A percentile compares a stretch with the other conserved stretches of the same genome.
Evolutionary conservation across 2,329 filamentous ascomycete genomes (phyloP).

Genomic region (Curvularia verruculosa): DNA sequence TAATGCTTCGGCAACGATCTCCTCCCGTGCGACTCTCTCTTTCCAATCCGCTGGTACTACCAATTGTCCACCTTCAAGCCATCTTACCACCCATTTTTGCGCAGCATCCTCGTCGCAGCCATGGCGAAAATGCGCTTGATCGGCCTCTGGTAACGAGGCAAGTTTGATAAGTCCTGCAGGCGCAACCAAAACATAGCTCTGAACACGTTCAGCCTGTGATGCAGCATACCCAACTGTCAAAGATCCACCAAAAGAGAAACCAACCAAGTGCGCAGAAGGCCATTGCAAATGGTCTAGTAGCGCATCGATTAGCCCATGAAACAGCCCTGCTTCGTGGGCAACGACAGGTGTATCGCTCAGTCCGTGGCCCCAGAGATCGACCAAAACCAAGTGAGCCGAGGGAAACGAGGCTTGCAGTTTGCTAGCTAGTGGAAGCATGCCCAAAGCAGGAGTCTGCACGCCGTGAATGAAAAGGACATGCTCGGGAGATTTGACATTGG

Average conservation of each 20-base stretch:
- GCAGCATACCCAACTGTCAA: slow-evolving; percentile 50
- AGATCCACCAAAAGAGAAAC: slow-evolving; percentile 59
- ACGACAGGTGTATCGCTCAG: slow-evolving; percentile 56
- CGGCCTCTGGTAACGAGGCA: slow-evolving; percentile 31
- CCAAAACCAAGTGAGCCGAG: slow-evolving; percentile 49
- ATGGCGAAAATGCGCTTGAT: slow-evolving; percentile 26
- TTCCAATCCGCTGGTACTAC: slow-evolving; percentile 55
- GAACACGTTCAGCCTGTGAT: slow-evolving; percentile 35
- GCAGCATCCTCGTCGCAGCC: slow-evolving; percentile 45
- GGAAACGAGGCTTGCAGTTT: slow-evolving; percentile 48
- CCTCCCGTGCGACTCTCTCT: slow-evolving; percentile 49
- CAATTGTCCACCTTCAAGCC: slow-evolving; percentile 54
- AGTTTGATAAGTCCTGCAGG: slow-evolving; percentile 54
- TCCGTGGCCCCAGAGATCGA: slow-evolving; percentile 63
- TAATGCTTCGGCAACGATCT: slow-evolving; percentile 57
- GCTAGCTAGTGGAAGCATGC: slow-evolving; percentile 53
- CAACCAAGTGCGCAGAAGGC: slow-evolving; percentile 54
- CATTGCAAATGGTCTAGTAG: slow-evolving; percentile 53
- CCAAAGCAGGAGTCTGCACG: slow-evolving; percentile 59
- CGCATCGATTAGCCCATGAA: slow-evolving; percentile 51
- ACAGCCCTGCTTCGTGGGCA: slow-evolving; percentile 52
- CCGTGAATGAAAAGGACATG: slow-evolving; percentile 58
- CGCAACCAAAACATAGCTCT: slow-evolving; percentile 53
- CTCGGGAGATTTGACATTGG: slow-evolving; percentile 23
- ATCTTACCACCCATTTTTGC: slow-evolving; percentile 47